Conservation (phyloP, 495 filamentous ascomycete genomes). For the Neurospora pannonica region DNA sequence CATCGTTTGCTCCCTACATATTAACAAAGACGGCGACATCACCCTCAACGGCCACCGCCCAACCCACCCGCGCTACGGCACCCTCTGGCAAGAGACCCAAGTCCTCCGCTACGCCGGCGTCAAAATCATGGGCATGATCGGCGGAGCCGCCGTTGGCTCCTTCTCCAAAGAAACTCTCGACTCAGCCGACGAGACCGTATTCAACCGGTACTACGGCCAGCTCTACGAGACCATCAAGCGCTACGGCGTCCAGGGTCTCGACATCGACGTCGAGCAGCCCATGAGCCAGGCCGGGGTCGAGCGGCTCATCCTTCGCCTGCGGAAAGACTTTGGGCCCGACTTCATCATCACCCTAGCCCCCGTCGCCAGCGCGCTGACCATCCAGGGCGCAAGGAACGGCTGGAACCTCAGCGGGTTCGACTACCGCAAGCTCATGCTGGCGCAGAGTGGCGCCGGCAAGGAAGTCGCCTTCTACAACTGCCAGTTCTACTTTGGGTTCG, state of each 20-base stretch:
- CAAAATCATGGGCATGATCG: constrained; percentile 72
- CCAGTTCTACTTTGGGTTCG: constrained; percentile 83
- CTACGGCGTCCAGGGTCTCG: constrained; percentile 57
- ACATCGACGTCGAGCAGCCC: constrained; percentile 74
- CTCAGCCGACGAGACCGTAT: constrained; percentile 36
- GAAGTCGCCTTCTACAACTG: constrained; percentile 67
- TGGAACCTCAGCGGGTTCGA: constrained; percentile 65
- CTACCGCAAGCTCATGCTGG: constrained; percentile 44
- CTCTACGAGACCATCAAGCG: constrained; percentile 49
- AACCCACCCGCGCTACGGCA: constrained; percentile 40
- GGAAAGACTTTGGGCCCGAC: constrained; percentile 55
- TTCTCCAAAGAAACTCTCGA: constrained; percentile 50
- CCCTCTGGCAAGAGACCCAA: constrained; percentile 59
- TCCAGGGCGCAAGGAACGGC: constrained; percentile 24
- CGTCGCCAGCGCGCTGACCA: constrained; percentile 57
- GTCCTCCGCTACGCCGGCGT: constrained; percentile 51
- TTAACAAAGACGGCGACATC: constrained; percentile 49
- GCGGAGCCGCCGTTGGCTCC: constrained; percentile 65
- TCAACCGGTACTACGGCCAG: constrained; percentile 59
- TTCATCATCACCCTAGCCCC: constrained; percentile 76
- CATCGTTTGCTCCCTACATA: constrained; percentile 67
- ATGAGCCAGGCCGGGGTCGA: constrained; percentile 64
- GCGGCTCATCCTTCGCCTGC: constrained; percentile 61
- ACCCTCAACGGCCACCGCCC: constrained; percentile 69
- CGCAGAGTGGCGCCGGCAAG: constrained; percentile 29